Evolutionary conservation across 192 early-diverging fungal species (phyloP).

Genomic region (Obelidium mucronatum): DNA sequence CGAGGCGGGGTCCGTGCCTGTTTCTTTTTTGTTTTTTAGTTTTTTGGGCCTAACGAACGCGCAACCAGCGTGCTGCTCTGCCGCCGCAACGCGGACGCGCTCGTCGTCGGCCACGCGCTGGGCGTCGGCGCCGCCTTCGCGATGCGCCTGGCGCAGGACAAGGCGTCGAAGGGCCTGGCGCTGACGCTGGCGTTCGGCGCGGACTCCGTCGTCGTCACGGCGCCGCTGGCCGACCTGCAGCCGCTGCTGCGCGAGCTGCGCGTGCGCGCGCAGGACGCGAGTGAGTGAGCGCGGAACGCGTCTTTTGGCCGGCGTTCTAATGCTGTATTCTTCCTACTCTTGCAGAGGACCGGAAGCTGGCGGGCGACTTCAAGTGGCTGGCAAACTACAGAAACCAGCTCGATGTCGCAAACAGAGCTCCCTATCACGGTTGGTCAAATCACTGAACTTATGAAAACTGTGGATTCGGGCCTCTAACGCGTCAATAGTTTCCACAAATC

Average conservation of each 20-base stretch:
- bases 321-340: no score
- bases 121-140: not conserved
- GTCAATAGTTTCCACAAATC: slow-evolving; percentile 10
- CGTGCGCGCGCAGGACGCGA: not conserved
- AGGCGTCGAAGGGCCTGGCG: not conserved
- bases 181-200: not conserved
- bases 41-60: not conserved
- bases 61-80: no score
- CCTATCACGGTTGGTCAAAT: no score
- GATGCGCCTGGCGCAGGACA: not conserved
- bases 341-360: not conserved
- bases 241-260: slow-evolving; percentile 1
- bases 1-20: not conserved
- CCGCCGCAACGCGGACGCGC: not conserved
- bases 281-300: not conserved
- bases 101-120: not conserved
- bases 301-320: no score
- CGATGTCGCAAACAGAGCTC: not conserved
- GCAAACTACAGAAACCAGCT: not conserved
- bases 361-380: not conserved
- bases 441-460: no score
- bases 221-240: slow-evolving; percentile 1
- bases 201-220: not conserved
- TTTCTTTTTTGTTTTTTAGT: not conserved
- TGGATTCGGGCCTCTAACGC: no score